Base-by-base conservation (phyloP, 441 rosid species). In the Syzygium syzygioides region DNA sequence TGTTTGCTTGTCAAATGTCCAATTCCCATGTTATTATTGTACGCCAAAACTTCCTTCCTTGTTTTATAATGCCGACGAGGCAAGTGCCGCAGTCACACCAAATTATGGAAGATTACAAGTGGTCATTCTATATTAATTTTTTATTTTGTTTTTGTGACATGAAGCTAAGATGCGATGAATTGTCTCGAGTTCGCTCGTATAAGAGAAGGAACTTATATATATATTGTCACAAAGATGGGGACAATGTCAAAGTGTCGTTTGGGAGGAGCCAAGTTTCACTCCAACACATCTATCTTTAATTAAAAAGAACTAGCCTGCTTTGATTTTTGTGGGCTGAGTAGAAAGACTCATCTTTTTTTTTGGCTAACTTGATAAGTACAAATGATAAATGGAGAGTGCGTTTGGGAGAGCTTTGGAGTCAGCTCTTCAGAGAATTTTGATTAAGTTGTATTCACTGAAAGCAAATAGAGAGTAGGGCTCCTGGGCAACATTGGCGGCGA, bases 401-500 rank as follows among this genome's bases (percentile, higher is more conserved):
- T n/a, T n/a, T n/a, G 34, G 9, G 68, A 62, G 10, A 62, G 68
- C 68, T 14, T 14, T 62, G 34, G 14, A n/a, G 68, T 9, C 68
- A n/a, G 14, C 68, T n/a, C 68, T n/a, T 6, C 7, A 62, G n/a
- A n/a, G 9, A 28, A n/a, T 62, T 62, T 62, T n/a, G 7, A 62
- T 30, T 41, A 30, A 64, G 23, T 30, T 30, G 76, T 17, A 15
- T 30, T 66, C 41, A 30, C 76, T 17, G 76, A 66, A 15, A 66
- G 41, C 11, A 66, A 66, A 66, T 30, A 30, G 1, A 64, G 66
- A 6, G 76, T 1, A 17, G 4, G 41, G 9, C 76, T 30, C 17
- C 23, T 17, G 13, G 3, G 25, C 41, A 8, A 32, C 76, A 66
- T 66, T 4, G 23, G 23, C 23, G 2, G 0, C 0, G 3, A 8